Evolutionary conservation across 2,329 filamentous ascomycete species (phyloP).

Genomic region (Cordyceps tenuipes): DNA sequence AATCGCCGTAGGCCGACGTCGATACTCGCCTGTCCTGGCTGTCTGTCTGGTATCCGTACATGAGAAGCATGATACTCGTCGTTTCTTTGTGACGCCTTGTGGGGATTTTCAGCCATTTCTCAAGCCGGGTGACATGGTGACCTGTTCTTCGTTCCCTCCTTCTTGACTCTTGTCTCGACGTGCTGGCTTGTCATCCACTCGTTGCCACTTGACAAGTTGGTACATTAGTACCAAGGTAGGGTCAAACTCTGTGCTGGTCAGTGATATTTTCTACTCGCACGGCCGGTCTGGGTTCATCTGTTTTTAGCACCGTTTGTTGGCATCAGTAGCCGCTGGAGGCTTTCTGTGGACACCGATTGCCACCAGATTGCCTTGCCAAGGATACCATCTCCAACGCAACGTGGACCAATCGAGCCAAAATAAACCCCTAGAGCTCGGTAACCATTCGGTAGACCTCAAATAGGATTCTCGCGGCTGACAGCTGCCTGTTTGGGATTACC

Average conservation of each 20-base stretch:
- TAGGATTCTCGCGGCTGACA: not conserved
- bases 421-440: not conserved
- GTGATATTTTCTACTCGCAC: not conserved
- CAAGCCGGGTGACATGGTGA: not conserved
- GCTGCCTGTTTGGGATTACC: not conserved
- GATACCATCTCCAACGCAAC: not conserved
- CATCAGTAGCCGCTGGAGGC: not conserved
- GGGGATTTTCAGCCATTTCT: not conserved
- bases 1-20: not conserved
- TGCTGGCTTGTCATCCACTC: not conserved
- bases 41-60: not conserved
- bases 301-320: not conserved
- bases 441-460: not conserved
- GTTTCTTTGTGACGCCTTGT: conserved; percentile 1
- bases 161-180: not conserved
- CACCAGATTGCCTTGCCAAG: not conserved
- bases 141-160: not conserved
- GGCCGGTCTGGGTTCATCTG: not conserved
- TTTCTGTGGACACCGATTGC: not conserved
- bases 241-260: not conserved
- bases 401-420: not conserved
- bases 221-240: no score
- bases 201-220: no score
- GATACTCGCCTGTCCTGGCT: not conserved
- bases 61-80: conserved; percentile 6